Evolutionary conservation across 1,284 basidiomycete genomes (phyloP).

Genomic region (Boletellus sp.): DNA sequence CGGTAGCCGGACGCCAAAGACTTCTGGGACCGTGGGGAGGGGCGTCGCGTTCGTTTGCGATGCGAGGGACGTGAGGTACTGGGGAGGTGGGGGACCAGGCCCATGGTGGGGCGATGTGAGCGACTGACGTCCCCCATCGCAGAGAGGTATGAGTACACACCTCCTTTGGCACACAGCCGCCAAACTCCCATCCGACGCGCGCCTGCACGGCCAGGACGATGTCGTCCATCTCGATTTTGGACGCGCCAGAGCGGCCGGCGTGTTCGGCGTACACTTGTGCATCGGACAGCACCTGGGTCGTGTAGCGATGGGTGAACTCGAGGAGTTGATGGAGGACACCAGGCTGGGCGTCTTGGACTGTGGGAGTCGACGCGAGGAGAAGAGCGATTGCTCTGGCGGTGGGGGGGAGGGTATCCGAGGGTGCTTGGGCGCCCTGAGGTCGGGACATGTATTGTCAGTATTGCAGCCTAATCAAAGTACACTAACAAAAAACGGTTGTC

Average conservation of each 20-base stretch:
- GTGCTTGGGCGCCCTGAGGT: constrained; percentile 31
- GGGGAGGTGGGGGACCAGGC: not conserved
- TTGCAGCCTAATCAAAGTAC: not conserved
- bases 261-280: constrained; percentile 94
- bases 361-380: constrained; percentile 89
- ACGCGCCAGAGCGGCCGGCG: constrained; percentile 62
- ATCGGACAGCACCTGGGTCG: constrained; percentile 86
- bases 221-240: constrained; percentile 86
- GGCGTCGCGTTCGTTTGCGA: constrained; percentile 88
- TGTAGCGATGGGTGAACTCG: constrained; percentile 95
- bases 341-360: constrained; percentile 90
- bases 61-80: constrained; percentile 89
- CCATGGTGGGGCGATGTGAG: no score
- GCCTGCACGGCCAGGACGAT: constrained; percentile 89
- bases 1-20: constrained; percentile 91
- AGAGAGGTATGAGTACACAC: constrained; percentile 42
- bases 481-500: not conserved
- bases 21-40: constrained; percentile 89
- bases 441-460: constrained; percentile 51
- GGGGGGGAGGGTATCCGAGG: constrained; percentile 74
- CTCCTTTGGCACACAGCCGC: constrained; percentile 92
- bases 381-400: constrained; percentile 92
- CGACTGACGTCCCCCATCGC: no score
- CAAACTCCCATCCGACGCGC: constrained; percentile 92
- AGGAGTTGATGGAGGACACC: constrained; percentile 92